Evolutionary conservation across 306 rosid genomes (phyloP), one percentile per base, ranked within the genome.

Genomic region (Casuarina equisetifolia): DNA sequence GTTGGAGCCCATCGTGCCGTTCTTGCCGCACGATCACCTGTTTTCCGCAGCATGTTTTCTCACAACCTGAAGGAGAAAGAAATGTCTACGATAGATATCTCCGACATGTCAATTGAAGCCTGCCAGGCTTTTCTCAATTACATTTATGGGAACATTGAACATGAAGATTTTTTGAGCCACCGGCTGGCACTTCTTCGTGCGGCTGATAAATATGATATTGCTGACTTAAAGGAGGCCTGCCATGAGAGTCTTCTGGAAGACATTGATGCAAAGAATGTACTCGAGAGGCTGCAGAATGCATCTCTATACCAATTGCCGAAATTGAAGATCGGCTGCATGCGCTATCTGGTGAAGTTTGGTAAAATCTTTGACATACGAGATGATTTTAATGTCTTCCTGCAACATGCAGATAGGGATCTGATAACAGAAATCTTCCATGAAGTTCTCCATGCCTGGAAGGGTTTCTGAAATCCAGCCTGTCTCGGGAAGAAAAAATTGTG

Each of bases 181-280:
- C 82, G 99, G 78, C 78, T 96, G 4, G 87, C 89, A 70, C 98
- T 96, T 79, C 94, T 96, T 8, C 91, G 62, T 35, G 97, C 99
- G 5, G 97, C 99, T 4, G 98, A 96, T 68, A 92, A 96, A 82
- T 96, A 96, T 45, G 99, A 96, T 87, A 85, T 96, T 68, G 78
- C 89, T 38, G 98, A 96, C 75, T 81, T 96, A 49, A 92, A 89
- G 86, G 94, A 90, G 54, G 91, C 90, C 15, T 91, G 97, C 84
- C 99, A 92, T 74, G 98, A 92, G 45, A 96, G 99, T 72, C 97
- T 96, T 44, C 79, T 96, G 5, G 98, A 96, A 72, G 99, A 96
- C 77, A 92, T 96, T 63, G 98, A 96, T 78, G 45, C 92, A 5
- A 96, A 83, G 44, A 96, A 96, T 85, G 99, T 96, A 5, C 96